These are phyloP conservation scores for Chlorella sorokiniana DNA, from an alignment of 139 green algal genomes.

Conservation along the genomic window DNA sequence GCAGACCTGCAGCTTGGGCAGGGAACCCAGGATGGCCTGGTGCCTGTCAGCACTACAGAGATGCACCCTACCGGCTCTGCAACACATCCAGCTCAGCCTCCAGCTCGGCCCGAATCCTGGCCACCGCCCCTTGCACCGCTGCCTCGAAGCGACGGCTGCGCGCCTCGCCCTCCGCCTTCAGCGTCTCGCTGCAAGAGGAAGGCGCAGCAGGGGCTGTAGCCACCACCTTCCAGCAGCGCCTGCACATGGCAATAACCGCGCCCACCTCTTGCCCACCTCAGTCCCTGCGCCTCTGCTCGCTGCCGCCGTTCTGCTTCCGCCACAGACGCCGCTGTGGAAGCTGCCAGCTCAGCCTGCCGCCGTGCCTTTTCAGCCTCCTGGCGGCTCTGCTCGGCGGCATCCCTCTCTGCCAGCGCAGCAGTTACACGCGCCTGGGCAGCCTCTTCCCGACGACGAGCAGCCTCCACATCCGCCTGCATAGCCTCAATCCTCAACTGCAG, in stretches of 20 bases:
- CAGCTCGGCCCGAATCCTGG: background rate
- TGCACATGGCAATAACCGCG: too few relatives aligned
- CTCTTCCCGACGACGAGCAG: background rate
- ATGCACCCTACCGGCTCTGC: slow-evolving; percentile 5
- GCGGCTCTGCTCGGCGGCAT: background rate
- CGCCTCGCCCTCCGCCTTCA: background rate
- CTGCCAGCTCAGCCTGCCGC: slow-evolving; percentile 10
- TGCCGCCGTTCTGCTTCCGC: slow-evolving; percentile 23
- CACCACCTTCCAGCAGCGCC: too few relatives aligned
- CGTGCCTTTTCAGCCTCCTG: background rate
- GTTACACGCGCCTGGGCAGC: background rate
- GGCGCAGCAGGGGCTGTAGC: too few relatives aligned
- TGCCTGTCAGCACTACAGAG: too few relatives aligned
- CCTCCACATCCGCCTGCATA: slow-evolving; percentile 14
- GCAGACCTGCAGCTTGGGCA: background rate
- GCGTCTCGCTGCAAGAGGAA: slow-evolving; percentile 1
- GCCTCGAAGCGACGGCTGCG: slow-evolving; percentile 12
- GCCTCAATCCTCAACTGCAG: background rate
- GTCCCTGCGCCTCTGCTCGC: slow-evolving; percentile 12
- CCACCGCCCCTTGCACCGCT: slow-evolving; percentile 16
- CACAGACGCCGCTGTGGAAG: background rate
- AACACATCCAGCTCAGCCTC: slow-evolving; percentile 4
- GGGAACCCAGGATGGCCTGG: background rate
- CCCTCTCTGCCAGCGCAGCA: background rate
- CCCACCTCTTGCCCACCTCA: background rate